These are phyloP conservation scores for Hypholoma sublateritium DNA, from an alignment of 768 basidiomycete genomes.

Conservation along the genomic window DNA sequence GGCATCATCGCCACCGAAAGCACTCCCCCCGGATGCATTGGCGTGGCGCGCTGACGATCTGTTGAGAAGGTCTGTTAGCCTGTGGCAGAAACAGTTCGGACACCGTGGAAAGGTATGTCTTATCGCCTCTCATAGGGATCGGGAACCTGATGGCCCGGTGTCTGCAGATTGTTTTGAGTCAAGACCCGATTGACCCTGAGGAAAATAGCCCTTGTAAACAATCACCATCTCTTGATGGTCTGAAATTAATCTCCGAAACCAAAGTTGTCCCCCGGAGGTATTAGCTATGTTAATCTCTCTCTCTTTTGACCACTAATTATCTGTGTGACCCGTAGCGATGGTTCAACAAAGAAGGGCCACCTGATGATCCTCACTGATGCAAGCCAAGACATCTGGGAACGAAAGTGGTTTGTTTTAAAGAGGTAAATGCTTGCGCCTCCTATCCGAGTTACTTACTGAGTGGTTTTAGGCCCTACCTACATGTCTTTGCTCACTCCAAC, in stretches of 20 bases:
- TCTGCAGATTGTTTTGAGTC: constrained; percentile 73
- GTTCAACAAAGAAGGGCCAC: constrained; percentile 81
- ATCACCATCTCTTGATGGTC: constrained; percentile 40
- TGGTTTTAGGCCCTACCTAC: constrained; percentile 78
- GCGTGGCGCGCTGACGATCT: constrained; percentile 70
- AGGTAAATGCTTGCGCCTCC: constrained; percentile 46
- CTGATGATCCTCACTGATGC: constrained; percentile 82
- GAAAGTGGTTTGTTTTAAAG: constrained; percentile 83
- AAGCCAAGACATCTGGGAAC: constrained; percentile 77
- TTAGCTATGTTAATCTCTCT: constrained; percentile 17
- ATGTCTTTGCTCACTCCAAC: constrained; percentile 81
- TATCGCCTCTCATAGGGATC: constrained; percentile 1
- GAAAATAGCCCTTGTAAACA: constrained; percentile 36
- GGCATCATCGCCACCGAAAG: constrained; percentile 48
- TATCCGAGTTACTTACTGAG: constrained; percentile 3
- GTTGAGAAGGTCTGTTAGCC: constrained; percentile 60
- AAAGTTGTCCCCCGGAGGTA: constrained; percentile 76
- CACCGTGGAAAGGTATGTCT: constrained; percentile 65
- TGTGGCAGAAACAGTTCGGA: constrained; percentile 88
- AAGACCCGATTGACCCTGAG: constrained; percentile 63
- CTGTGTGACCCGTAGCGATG: constrained; percentile 51
- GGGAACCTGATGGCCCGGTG: constrained; percentile 12
- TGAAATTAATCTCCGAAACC: constrained; percentile 72
- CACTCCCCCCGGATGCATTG: constrained; percentile 49
- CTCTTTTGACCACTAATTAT: constrained; percentile 2